Evolutionary conservation across 2,329 filamentous ascomycete species (phyloP), one percentile per base, ranked within the genome.

Genomic region (Diaporthe caulivora): DNA sequence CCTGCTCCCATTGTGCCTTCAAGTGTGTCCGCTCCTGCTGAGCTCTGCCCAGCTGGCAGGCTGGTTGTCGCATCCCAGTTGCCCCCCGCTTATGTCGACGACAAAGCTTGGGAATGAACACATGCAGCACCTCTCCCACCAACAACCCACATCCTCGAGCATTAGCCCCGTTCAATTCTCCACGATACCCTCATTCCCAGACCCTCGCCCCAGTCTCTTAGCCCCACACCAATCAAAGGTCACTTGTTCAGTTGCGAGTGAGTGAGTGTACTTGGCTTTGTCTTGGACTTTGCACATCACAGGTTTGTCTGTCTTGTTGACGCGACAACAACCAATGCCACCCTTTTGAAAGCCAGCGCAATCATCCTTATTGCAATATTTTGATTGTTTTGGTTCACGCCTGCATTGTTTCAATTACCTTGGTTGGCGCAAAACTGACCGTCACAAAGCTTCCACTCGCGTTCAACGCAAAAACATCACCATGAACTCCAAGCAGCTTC

Each of bases 401-500:
- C n/a, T 40, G 7, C 17, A 7, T 11, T 58, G 7, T 24, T 9
- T 51, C 44, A 11, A 21, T 44, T 47, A 6, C 9, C 11, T 54
- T 29, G 18, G 26, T n/a, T 18, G 31, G 24, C 24, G 55, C 53
- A 21, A 40, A 44, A 72, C 70, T 74, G 49, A 70, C 49, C 4
- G 31, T 34, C 51, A 53, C 8, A 29, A 26, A 60, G 68, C 55
- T 49, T 13, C 18, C 31, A 72, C 21, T 37, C 42, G 70, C 68
- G 49, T 68, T 54, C 11, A 29, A 57, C 70, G n/a, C 47, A 47
- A 64, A 47, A 72, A 47, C 24, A 62, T 26, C 40, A 71, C 11
- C 29, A 75, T 75, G 74, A 74, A 74, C 65, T 68, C 51, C 65
- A 44, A 49, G 51, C 47, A 74, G 62, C 21, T 71, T 24, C 58